phyloP scores from a whole-genome alignment of 2,329 filamentous ascomycete species.

The Fusarium papillatum region DNA sequence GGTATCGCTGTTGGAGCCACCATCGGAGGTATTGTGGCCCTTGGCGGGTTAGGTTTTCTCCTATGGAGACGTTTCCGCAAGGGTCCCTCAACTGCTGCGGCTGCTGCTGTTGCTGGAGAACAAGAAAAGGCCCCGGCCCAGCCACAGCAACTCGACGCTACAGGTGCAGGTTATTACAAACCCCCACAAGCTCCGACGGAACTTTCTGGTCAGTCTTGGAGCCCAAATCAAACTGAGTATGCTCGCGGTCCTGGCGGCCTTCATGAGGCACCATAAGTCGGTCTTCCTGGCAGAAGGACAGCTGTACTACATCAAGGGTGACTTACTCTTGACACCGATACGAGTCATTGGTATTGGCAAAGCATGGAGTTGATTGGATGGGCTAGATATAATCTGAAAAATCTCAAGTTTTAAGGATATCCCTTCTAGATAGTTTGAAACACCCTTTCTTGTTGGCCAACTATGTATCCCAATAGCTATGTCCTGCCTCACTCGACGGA shows the following conservation, averaged over 20 bases:
- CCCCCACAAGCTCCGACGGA: conserved; percentile 18
- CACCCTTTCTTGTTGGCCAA: background rate
- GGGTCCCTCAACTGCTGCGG: conserved; percentile 10
- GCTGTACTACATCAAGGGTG: background rate
- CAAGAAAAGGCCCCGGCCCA: conserved; percentile 15
- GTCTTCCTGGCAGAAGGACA: background rate
- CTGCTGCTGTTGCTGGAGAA: background rate
- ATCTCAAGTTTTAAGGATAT: background rate
- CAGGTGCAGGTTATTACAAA: conserved; percentile 23
- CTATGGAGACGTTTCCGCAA: conserved; percentile 36
- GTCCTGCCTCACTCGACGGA: background rate
- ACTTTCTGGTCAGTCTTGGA: conserved; percentile 26
- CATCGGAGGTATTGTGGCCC: conserved; percentile 29
- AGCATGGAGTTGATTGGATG: background rate
- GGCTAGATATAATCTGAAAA: background rate
- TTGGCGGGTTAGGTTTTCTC: conserved; percentile 38
- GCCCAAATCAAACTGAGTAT: conserved; percentile 13
- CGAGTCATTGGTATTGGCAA: background rate
- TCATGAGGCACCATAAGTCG: conserved; percentile 27
- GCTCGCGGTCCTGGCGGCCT: conserved; percentile 22
- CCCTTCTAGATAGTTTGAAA: background rate
- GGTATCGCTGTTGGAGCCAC: conserved; percentile 43
- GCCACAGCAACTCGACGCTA: background rate
- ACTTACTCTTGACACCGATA: background rate
- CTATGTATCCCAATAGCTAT: background rate